Conservation (phyloP, 2,329 filamentous ascomycete genomes). For the Sclerotinia glacialis region DNA sequence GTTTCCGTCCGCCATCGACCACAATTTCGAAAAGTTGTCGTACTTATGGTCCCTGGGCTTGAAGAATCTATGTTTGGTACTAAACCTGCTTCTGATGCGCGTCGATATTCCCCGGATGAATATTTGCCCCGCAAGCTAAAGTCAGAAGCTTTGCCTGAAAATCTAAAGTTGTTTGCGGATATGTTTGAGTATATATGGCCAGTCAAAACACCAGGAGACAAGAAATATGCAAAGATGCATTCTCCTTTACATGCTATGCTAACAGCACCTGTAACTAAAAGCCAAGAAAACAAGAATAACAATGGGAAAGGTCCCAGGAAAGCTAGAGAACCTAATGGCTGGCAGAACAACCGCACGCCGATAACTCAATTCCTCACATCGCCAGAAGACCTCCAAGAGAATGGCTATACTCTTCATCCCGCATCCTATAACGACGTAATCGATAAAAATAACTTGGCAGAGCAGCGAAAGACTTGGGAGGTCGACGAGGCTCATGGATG, state of each 20-base stretch:
- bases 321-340: slow-evolving; percentile 61
- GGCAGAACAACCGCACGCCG: slow-evolving; percentile 73
- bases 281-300: slow-evolving; percentile 53
- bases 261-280: slow-evolving; percentile 66
- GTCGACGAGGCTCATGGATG: slow-evolving; percentile 63
- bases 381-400: slow-evolving; percentile 71
- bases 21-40: slow-evolving; percentile 74
- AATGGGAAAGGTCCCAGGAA: slow-evolving; percentile 58
- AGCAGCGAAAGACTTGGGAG: slow-evolving; percentile 50
- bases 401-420: slow-evolving; percentile 82
- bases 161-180: slow-evolving; percentile 66
- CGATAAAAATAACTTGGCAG: slow-evolving; percentile 53
- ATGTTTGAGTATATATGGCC: slow-evolving; percentile 91
- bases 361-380: slow-evolving; percentile 76
- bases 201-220: slow-evolving; percentile 81
- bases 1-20: slow-evolving; percentile 60
- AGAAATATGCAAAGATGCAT: slow-evolving; percentile 74
- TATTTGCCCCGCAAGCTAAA: slow-evolving; percentile 57
- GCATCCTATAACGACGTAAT: slow-evolving; percentile 60
- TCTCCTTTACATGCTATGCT: slow-evolving; percentile 86
- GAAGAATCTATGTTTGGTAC: slow-evolving; percentile 85
- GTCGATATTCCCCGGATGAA: slow-evolving; percentile 52
- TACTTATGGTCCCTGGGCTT: slow-evolving; percentile 87
- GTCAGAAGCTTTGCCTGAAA: slow-evolving; percentile 50
- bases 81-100: slow-evolving; percentile 35